Conservation (phyloP, 768 basidiomycete species). For the Amanita inopinata region DNA sequence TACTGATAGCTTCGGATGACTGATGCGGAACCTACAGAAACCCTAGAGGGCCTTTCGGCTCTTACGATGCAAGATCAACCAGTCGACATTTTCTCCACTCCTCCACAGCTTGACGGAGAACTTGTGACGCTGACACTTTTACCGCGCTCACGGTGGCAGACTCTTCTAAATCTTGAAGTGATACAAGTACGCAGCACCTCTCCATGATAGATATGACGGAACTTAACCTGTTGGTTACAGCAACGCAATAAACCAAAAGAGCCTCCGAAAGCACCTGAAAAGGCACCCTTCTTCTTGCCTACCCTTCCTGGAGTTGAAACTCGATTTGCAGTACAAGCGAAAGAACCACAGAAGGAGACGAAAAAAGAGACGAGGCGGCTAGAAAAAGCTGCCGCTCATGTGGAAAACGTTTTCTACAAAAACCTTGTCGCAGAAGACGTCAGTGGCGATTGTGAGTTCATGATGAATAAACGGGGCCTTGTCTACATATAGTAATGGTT, state of each 20-base stretch:
- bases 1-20: background rate
- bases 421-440: conserved; percentile 46
- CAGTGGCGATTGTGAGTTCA: conserved; percentile 58
- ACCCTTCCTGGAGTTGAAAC: conserved; percentile 82
- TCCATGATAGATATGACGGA: background rate
- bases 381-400: conserved; percentile 37
- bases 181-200: conserved; percentile 56
- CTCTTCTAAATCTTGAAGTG: conserved; percentile 89
- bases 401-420: conserved; percentile 64
- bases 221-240: conserved; percentile 26
- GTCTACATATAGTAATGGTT: background rate
- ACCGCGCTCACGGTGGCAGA: conserved; percentile 92
- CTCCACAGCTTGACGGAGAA: conserved; percentile 82
- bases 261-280: conserved; percentile 88
- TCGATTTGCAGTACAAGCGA: conserved; percentile 55
- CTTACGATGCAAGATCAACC: conserved; percentile 52
- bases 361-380: conserved; percentile 42
- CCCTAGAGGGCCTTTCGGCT: conserved; percentile 61
- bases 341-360: conserved; percentile 24
- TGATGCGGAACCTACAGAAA: conserved; percentile 25
- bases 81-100: conserved; percentile 68
- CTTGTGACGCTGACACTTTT: conserved; percentile 90
- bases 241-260: conserved; percentile 97
- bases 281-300: conserved; percentile 96
- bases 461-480: background rate